Conservation (phyloP, 140 eudicot genomes). For the Ambrosia hybrid region DNA sequence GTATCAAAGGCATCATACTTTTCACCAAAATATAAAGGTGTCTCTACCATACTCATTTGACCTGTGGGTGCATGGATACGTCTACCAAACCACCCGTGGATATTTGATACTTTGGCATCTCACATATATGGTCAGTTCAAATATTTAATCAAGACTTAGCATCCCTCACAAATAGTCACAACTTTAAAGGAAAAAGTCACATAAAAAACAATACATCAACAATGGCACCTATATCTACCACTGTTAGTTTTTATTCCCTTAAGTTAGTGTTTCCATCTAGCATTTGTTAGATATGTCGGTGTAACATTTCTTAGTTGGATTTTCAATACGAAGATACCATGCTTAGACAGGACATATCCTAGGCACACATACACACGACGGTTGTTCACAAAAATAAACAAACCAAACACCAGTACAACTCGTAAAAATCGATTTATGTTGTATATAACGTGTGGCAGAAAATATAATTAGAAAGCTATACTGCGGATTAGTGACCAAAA, state of each 20-base stretch:
- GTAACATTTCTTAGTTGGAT: neutral
- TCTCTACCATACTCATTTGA: neutral
- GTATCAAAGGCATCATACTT: neutral
- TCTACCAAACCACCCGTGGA: too few species aligned
- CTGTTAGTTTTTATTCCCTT: neutral
- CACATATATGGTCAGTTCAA: neutral
- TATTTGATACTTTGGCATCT: slow-evolving; percentile 2
- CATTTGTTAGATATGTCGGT: neutral
- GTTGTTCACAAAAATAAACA: neutral
- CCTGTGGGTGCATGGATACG: neutral
- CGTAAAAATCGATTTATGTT: too few species aligned
- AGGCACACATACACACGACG: neutral
- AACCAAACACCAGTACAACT: too few species aligned
- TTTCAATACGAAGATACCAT: neutral
- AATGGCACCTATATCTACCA: neutral
- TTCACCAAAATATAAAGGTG: neutral
- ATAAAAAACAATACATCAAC: neutral
- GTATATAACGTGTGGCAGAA: too few species aligned
- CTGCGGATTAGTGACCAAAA: too few species aligned
- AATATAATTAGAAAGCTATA: too few species aligned
- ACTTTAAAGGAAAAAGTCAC: neutral
- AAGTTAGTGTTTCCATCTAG: slow-evolving; percentile 1
- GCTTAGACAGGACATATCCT: neutral
- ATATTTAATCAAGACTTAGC: neutral
- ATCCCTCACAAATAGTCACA: neutral